Percentiles rank a stretch among this genome's conserved stretches.
phyloP scores from a whole-genome alignment of 768 basidiomycete species.

The Suillus tomentosus region DNA sequence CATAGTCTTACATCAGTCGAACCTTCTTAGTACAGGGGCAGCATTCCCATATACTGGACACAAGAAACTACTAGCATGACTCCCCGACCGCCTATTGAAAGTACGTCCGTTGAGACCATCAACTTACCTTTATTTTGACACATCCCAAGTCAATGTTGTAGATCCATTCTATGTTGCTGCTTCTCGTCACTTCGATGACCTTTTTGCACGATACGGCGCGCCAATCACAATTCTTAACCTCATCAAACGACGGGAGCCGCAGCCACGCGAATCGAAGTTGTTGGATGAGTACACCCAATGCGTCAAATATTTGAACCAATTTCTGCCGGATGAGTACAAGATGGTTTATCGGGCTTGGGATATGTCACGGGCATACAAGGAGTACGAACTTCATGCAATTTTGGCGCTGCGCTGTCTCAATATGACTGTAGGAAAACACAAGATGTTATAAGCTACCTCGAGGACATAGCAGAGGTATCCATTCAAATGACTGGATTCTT shows the following conservation, averaged over 20 bases:
- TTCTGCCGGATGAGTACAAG: conserved; percentile 80
- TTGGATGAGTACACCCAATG: conserved; percentile 91
- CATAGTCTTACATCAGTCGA: background rate
- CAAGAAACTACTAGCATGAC: conserved; percentile 90
- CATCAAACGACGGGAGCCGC: conserved; percentile 82
- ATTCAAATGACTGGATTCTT: conserved; percentile 93
- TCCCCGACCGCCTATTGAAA: conserved; percentile 95
- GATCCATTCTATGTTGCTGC: conserved; percentile 96
- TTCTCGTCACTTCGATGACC: conserved; percentile 88
- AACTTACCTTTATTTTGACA: conserved; percentile 12
- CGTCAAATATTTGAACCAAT: conserved; percentile 92
- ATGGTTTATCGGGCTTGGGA: conserved; percentile 96
- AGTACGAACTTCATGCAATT: conserved; percentile 49
- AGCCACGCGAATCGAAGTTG: conserved; percentile 87
- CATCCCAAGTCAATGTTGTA: conserved; percentile 73
- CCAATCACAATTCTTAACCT: conserved; percentile 92
- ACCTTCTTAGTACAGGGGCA: conserved; percentile 76
- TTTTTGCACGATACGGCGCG: conserved; percentile 86
- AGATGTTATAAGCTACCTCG: conserved; percentile 93
- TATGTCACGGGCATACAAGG: conserved; percentile 93
- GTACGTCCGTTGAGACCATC: conserved; percentile 45
- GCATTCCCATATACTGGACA: conserved; percentile 96
- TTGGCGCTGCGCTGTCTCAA: conserved; percentile 5
- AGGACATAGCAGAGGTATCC: conserved; percentile 93
- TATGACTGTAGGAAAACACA: conserved; percentile 72